Conservation (phyloP, 768 basidiomycete species). For the Collybia sp. region DNA sequence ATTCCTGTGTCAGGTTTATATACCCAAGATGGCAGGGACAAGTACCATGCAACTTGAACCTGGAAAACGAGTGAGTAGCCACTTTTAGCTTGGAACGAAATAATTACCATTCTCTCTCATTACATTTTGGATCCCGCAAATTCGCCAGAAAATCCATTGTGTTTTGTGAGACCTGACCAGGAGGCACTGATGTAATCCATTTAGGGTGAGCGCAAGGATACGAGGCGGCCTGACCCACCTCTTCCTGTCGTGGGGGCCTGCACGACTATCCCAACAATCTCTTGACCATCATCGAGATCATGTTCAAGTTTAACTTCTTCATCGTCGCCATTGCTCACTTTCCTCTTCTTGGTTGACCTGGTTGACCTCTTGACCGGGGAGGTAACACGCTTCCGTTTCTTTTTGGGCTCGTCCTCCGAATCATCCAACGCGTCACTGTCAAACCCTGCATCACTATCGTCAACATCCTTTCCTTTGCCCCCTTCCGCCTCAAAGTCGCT, state of each 20-base stretch:
- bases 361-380: constrained; percentile 23
- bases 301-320: constrained; percentile 37
- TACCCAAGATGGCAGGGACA: constrained; percentile 3
- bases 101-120: constrained; percentile 76
- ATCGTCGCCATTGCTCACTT: constrained; percentile 17
- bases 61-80: constrained; percentile 18
- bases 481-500: constrained; percentile 10
- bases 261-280: constrained; percentile 71
- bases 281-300: constrained; percentile 58
- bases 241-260: constrained; percentile 81
- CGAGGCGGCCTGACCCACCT: constrained; percentile 36
- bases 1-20: neutral
- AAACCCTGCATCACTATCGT: constrained; percentile 1
- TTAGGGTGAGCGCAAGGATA: neutral
- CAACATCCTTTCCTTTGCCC: constrained; percentile 1
- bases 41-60: constrained; percentile 81
- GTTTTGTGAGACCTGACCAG: constrained; percentile 84
- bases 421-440: constrained; percentile 30
- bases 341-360: constrained; percentile 18
- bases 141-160: constrained; percentile 73
- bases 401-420: constrained; percentile 14
- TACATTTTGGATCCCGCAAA: constrained; percentile 69
- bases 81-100: neutral
- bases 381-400: constrained; percentile 17
- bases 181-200: constrained; percentile 59